Evolutionary conservation across 305 asterid genomes (phyloP), one percentile per base, ranked within the genome.

Genomic region (Solanum hybrid): DNA sequence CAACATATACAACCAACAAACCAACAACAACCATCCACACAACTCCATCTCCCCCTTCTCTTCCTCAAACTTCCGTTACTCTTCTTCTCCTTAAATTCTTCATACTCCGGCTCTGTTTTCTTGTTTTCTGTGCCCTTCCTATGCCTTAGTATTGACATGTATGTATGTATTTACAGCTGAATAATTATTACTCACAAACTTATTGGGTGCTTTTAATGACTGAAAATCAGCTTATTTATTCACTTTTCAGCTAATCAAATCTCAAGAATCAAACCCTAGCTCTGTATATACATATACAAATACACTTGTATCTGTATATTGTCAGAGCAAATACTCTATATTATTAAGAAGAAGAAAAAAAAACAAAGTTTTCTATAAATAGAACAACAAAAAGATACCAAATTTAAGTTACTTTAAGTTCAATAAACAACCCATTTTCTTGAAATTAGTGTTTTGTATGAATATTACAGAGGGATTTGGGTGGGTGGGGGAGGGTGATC

Each of bases 11-110:
- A 97, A 15, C 98, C 99, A 17, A 97, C 89, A 79, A 93, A 93
- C 98, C 99, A 95, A 83, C 98, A 96, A 73, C 98, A 97, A 38
- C 92, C 94, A 80, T 95, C 98, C 78, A 94, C 92, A 89, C 98
- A 95, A 31, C 90, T 92, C 95, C 97, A 93, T 89, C 88, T 92
- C 89, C 87, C 93, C 87, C 26, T 61, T 9, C 79, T 29, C n/a
- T 17, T 6, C n/a, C n/a, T 51, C n/a, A 51, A 51, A 15, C n/a
- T 41, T 12, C 57, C 6, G 1, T 12, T 4, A 41, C 57, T 51
- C 68, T 51, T 51, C 68, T 51, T 17, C 68, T 51, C 68, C 68
- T 51, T 17, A 51, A 89, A 87, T 87, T 79, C 61, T 80, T 91
- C 92, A 89, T 79, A 77, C 33, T 78, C 93, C 37, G 91, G 65